Evolutionary conservation across 208 protist genomes (phyloP).

Genomic region (Acanthamoeba rhysodes): DNA sequence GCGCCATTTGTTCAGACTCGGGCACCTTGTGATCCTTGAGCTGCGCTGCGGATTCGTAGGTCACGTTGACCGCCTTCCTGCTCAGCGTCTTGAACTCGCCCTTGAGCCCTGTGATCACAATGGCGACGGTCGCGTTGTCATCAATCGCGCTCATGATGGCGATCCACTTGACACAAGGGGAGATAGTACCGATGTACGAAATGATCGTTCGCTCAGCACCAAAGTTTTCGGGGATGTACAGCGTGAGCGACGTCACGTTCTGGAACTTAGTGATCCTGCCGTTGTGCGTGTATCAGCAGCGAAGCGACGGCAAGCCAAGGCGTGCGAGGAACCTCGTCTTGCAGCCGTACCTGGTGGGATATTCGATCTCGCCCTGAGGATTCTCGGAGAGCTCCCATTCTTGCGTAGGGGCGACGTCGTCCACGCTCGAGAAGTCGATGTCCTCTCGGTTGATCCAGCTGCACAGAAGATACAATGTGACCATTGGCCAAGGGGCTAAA

Average conservation of each 20-base stretch:
- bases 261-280: constrained; percentile 81
- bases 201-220: constrained; percentile 77
- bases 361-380: constrained; percentile 76
- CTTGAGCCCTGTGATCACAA: constrained; percentile 12
- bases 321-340: neutral
- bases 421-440: constrained; percentile 82
- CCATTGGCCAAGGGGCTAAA: neutral
- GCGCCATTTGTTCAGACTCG: constrained; percentile 39
- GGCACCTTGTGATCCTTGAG: constrained; percentile 80
- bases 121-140: neutral
- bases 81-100: constrained; percentile 73
- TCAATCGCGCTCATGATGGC: too few relatives aligned
- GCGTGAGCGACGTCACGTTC: constrained; percentile 78
- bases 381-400: constrained; percentile 82
- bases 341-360: constrained; percentile 73
- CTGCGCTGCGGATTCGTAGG: constrained; percentile 80
- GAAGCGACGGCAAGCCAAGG: neutral
- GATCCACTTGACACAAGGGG: neutral
- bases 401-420: constrained; percentile 70
- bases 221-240: constrained; percentile 82
- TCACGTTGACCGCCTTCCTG: constrained; percentile 76
- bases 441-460: constrained; percentile 82
- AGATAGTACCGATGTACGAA: constrained; percentile 76
- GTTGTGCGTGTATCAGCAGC: neutral
- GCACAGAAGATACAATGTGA: neutral